Percentiles rank a stretch among this genome's conserved stretches.
phyloP scores from a whole-genome alignment of 2,329 filamentous ascomycete genomes.

The Daldinia sp. region DNA sequence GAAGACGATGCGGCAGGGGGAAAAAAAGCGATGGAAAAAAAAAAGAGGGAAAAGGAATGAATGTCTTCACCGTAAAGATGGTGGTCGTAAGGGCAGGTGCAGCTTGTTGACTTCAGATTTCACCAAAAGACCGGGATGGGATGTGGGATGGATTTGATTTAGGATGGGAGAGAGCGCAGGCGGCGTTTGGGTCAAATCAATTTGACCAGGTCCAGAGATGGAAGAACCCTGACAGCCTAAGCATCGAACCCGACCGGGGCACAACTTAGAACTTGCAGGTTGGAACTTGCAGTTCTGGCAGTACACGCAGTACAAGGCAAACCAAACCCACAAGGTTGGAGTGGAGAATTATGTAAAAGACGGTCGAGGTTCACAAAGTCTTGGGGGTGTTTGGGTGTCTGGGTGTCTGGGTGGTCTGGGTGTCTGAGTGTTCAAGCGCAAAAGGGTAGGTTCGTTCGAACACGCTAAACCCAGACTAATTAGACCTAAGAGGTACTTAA shows the following conservation, averaged over 20 bases:
- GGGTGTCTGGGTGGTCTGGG: neutral
- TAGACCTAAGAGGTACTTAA: slow-evolving; percentile 14
- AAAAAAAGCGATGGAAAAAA: slow-evolving; percentile 17
- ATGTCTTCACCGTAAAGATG: slow-evolving; percentile 7
- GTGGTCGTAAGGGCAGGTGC: neutral
- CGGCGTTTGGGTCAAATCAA: slow-evolving; percentile 22
- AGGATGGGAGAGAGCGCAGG: slow-evolving; percentile 14
- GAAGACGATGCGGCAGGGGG: slow-evolving; percentile 2
- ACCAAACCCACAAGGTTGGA: slow-evolving; percentile 9
- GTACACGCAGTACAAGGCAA: neutral
- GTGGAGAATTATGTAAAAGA: slow-evolving; percentile 1
- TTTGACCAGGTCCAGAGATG: slow-evolving; percentile 36
- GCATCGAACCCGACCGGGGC: slow-evolving; percentile 19
- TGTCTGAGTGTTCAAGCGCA: neutral
- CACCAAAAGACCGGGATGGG: neutral
- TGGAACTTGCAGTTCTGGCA: neutral
- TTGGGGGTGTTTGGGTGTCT: neutral
- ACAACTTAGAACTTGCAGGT: slow-evolving; percentile 4
- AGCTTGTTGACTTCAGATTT: slow-evolving; percentile 11
- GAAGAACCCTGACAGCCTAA: slow-evolving; percentile 42
- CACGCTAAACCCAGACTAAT: slow-evolving; percentile 23
- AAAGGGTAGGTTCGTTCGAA: slow-evolving; percentile 23
- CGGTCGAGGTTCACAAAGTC: neutral
- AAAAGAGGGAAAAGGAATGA: slow-evolving; percentile 13
- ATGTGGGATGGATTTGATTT: slow-evolving; percentile 12